Evolutionary conservation across 495 filamentous ascomycete species (phyloP).

Genomic region (Clavariopsis aquatica): DNA sequence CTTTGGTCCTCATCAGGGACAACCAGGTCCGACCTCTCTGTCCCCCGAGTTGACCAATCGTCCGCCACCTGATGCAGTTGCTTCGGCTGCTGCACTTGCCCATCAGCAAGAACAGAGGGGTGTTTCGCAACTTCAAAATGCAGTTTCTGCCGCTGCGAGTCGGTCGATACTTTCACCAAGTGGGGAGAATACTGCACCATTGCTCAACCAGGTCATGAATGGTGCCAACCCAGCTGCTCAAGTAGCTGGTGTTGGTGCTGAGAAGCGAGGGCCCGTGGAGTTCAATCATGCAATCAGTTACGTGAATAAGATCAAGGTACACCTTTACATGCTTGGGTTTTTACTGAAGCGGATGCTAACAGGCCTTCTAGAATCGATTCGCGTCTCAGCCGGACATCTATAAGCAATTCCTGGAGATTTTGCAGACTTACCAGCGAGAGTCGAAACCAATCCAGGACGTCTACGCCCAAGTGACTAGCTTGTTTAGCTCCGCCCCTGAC

Average conservation of each 20-base stretch:
- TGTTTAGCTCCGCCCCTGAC: conserved; percentile 94
- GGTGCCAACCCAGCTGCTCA: conserved; percentile 52
- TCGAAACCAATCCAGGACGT: conserved; percentile 99
- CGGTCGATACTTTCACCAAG: conserved; percentile 38
- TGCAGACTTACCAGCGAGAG: conserved; percentile 98
- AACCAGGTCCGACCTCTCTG: conserved; percentile 37
- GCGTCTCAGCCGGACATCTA: conserved; percentile 95
- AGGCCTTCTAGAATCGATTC: conserved; percentile 73
- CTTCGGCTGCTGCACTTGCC: conserved; percentile 54
- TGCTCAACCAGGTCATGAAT: conserved; percentile 48
- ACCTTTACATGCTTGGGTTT: conserved; percentile 18
- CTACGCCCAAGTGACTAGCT: conserved; percentile 91
- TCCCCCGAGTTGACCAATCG: conserved; percentile 51
- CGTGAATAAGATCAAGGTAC: conserved; percentile 99
- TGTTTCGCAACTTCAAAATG: conserved; percentile 77
- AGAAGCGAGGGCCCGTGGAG: conserved; percentile 92
- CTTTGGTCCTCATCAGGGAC: conserved; percentile 41
- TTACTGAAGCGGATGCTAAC: not conserved
- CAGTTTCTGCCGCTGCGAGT: conserved; percentile 63
- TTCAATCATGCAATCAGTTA: conserved; percentile 99
- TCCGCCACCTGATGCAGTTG: conserved; percentile 47
- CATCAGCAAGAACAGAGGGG: conserved; percentile 81
- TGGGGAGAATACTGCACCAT: conserved; percentile 49
- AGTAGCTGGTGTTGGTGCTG: conserved; percentile 60
- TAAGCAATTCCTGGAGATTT: conserved; percentile 97